Percentiles rank a stretch among this genome's conserved stretches.
Evolutionary conservation across 2,329 filamentous ascomycete species (phyloP).

Genomic region (Nemania serpens): DNA sequence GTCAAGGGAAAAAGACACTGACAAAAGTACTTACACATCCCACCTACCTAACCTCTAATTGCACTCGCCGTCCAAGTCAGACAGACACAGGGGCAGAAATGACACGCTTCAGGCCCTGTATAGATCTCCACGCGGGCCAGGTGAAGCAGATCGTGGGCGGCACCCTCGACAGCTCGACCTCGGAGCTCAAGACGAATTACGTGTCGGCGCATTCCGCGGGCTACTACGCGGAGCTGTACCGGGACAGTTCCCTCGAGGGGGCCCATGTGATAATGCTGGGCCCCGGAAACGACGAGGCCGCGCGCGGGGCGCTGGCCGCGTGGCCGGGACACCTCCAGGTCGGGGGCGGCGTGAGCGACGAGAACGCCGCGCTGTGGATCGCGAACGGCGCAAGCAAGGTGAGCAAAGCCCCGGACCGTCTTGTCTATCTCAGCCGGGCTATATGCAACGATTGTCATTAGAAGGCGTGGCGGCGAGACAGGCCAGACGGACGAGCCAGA

Average conservation of each 20-base stretch:
- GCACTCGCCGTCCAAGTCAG: too few species aligned
- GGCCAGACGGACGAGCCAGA: not conserved
- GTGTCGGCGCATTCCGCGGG: conserved; percentile 81
- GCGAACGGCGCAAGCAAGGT: conserved; percentile 89
- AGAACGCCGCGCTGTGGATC: conserved; percentile 86
- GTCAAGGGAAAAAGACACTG: too few species aligned
- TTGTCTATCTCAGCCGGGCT: too few species aligned
- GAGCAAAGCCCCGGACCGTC: too few species aligned
- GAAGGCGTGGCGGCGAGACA: too few species aligned
- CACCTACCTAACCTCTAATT: too few species aligned
- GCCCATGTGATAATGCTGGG: conserved; percentile 98
- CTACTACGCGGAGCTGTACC: conserved; percentile 83
- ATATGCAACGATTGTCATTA: too few species aligned
- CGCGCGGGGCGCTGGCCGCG: conserved; percentile 72
- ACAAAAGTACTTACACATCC: too few species aligned
- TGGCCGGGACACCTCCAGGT: conserved; percentile 87
- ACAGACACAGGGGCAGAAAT: conserved; percentile 55
- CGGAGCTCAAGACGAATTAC: conserved; percentile 85
- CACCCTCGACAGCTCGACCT: conserved; percentile 72
- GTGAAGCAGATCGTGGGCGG: conserved; percentile 99
- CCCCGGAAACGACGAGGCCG: conserved; percentile 80
- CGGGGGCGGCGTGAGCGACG: conserved; percentile 88
- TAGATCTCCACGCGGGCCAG: conserved; percentile 94
- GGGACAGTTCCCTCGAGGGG: conserved; percentile 71
- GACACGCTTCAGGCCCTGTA: conserved; percentile 95